Evolutionary conservation across 1,284 basidiomycete genomes (phyloP).

Genomic region (Flammula alnicola): DNA sequence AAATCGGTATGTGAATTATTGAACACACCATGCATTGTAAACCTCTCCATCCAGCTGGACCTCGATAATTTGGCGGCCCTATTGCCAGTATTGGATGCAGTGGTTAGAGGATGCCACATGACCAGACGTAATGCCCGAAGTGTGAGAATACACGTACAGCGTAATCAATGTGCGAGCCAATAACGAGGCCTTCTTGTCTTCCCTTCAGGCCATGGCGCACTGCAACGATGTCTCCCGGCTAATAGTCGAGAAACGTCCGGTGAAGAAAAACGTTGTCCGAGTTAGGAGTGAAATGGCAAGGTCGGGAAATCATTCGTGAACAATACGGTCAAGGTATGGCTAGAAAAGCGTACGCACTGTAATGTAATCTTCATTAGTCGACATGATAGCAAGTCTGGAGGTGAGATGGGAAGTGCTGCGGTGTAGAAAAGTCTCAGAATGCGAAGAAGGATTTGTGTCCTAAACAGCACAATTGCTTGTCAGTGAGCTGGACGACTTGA

Average conservation of each 20-base stretch:
- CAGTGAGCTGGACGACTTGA: not conserved
- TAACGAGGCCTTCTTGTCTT: constrained; percentile 74
- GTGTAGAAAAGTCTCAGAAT: not conserved
- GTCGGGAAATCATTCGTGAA: not conserved
- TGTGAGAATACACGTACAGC: constrained; percentile 48
- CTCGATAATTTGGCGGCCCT: constrained; percentile 82
- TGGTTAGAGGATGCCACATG: not conserved
- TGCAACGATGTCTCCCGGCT: constrained; percentile 79
- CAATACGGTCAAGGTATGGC: not conserved
- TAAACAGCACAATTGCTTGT: constrained; percentile 1
- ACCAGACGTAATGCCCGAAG: not conserved
- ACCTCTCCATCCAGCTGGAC: constrained; percentile 75
- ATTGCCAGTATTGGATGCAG: constrained; percentile 8
- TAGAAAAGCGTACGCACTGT: constrained; percentile 6
- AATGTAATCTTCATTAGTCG: constrained; percentile 14
- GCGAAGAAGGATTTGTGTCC: not conserved
- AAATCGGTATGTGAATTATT: constrained; percentile 1
- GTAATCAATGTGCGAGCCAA: constrained; percentile 72
- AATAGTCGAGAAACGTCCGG: not conserved
- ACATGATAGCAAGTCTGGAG: constrained; percentile 3
- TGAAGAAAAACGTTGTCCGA: not conserved
- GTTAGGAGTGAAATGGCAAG: not conserved
- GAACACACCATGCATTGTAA: constrained; percentile 66
- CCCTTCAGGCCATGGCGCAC: constrained; percentile 67
- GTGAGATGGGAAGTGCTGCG: not conserved